Evolutionary conservation across 345 rosid genomes (phyloP).

Genomic region (Tarenaya hassleriana): DNA sequence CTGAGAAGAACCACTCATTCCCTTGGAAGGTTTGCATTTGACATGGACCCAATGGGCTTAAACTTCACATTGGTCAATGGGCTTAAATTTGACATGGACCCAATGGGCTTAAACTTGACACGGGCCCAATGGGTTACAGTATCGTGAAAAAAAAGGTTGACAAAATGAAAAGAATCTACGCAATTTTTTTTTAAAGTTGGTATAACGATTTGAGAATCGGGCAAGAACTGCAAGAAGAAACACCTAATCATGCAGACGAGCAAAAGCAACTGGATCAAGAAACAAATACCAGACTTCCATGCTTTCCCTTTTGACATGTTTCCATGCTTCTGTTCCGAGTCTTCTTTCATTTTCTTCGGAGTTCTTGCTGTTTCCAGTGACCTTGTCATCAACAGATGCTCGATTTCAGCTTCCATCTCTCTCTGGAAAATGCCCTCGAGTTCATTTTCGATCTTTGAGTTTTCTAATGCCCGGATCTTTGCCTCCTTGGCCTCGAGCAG

Average conservation of each 20-base stretch:
- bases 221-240: conserved; percentile 33
- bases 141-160: too few relatives aligned
- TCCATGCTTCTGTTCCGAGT: conserved; percentile 34
- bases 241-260: conserved; percentile 45
- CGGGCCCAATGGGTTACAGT: too few relatives aligned
- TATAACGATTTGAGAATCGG: conserved; percentile 36
- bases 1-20: too few relatives aligned
- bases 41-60: too few relatives aligned
- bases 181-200: conserved; percentile 51
- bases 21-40: too few relatives aligned
- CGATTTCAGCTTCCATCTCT: conserved; percentile 73
- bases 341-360: conserved; percentile 41
- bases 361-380: conserved; percentile 37
- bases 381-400: conserved; percentile 41
- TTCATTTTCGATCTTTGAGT: conserved; percentile 45
- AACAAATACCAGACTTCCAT: conserved; percentile 40
- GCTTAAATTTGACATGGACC: too few relatives aligned
- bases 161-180: neutral
- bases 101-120: too few relatives aligned
- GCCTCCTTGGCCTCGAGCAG: conserved; percentile 43
- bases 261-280: conserved; percentile 49
- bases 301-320: conserved; percentile 37
- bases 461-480: conserved; percentile 57
- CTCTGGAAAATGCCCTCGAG: conserved; percentile 55
- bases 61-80: too few relatives aligned